Base-by-base conservation (phyloP, 2,329 filamentous ascomycete genomes). In the Trichoderma breve region DNA sequence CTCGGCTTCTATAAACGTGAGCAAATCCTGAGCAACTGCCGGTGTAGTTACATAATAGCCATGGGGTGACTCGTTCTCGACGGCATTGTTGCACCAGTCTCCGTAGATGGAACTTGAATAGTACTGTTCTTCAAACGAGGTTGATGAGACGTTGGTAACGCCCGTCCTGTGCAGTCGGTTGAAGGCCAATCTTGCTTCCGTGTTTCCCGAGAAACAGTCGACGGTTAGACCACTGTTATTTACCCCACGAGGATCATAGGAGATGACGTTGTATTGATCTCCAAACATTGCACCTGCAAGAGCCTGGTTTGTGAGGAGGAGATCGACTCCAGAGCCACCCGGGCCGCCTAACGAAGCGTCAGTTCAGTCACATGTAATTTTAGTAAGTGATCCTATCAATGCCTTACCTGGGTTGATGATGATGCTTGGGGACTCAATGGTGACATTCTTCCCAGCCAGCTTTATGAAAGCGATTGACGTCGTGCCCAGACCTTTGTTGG, bases 81-180 rank as follows among this genome's bases (percentile, higher is more conserved):
- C 43, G 15, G 39, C 62, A 53, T 65, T 11, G 12, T 53, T 65
- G 39, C 62, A 65, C 62, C 62, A 65, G 2, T 65, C 62, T 53
- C 62, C 62, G 43, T 65, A 65, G 18, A 65, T 65, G 12, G 62
- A 65, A 18, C 62, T 65, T 53, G 62, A 53, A 26, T 65, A 65
- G 28, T 65, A 65, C 11, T 65, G 62, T 18, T 65, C 12, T n/a
- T 65, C 43, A 34, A 65, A n/a, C 7, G 62, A 65, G 2, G 43
- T 6, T 24, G 62, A 65, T 65, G 62, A 65, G 12, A 26, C 32
- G 43, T 65, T 65, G 43, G 62, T 65, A 7, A 53, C 2, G 26
- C 62, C 62, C 11, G 62, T 65, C 7, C 39, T 53, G n/a, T 65
- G 62, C 26, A 65, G 28, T 53, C 62, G 43, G 34, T 14, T 65